Percentiles rank a stretch among this genome's conserved stretches.
These are phyloP conservation scores for Talaromyces thailandensis DNA, from an alignment of 495 filamentous ascomycete genomes.

Conservation along the genomic window DNA sequence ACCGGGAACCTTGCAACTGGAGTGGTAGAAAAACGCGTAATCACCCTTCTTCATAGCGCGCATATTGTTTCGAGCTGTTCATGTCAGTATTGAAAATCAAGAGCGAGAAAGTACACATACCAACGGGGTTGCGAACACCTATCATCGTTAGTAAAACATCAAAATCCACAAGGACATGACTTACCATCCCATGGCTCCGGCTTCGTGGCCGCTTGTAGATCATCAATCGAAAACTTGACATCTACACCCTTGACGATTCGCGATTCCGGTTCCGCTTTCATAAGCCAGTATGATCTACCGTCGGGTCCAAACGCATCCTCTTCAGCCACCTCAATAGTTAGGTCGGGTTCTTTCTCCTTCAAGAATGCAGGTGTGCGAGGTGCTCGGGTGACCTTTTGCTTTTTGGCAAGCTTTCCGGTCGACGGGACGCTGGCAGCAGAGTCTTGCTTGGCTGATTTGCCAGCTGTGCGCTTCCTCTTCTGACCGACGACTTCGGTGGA, in stretches of 20 bases:
- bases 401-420: background rate
- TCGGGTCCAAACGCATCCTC: constrained; percentile 7
- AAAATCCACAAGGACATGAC: constrained; percentile 6
- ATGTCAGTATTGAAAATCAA: background rate
- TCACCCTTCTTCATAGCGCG: constrained; percentile 86
- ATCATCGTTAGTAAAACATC: constrained; percentile 13
- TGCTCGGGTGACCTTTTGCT: background rate
- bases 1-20: constrained; percentile 84
- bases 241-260: constrained; percentile 78
- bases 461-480: constrained; percentile 3
- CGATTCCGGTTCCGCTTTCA: constrained; percentile 91
- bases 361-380: constrained; percentile 2
- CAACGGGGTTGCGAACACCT: constrained; percentile 51
- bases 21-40: constrained; percentile 94
- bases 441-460: background rate
- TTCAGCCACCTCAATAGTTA: constrained; percentile 8
- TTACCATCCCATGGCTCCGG: constrained; percentile 87
- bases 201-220: constrained; percentile 55
- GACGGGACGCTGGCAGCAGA: background rate
- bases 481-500: background rate
- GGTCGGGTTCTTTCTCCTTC: constrained; percentile 9
- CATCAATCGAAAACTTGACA: constrained; percentile 92
- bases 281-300: constrained; percentile 65
- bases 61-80: constrained; percentile 71
- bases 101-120: constrained; percentile 20